These are phyloP conservation scores for Sugiyamaella pinicola DNA, from an alignment of 1,139 yeast species.

Conservation along the genomic window DNA sequence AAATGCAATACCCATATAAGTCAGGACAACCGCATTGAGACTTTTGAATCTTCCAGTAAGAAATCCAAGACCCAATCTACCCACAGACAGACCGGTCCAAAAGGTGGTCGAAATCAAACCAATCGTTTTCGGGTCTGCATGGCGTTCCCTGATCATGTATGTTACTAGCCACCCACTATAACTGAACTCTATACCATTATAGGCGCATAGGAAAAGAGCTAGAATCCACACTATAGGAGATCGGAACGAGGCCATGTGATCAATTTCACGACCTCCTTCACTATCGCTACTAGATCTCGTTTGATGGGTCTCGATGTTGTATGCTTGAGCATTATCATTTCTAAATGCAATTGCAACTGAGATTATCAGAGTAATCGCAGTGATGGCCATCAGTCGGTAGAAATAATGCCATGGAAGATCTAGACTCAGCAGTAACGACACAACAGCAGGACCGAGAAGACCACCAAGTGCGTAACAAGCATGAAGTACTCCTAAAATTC, in stretches of 20 bases:
- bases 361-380: slow-evolving; percentile 33
- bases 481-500: slow-evolving; percentile 55
- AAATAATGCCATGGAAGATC: slow-evolving; percentile 57
- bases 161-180: slow-evolving; percentile 74
- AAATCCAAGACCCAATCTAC: slow-evolving; percentile 52
- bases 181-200: slow-evolving; percentile 70
- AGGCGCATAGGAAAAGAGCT: slow-evolving; percentile 57
- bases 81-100: slow-evolving; percentile 71
- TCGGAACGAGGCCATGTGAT: slow-evolving; percentile 21
- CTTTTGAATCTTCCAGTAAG: slow-evolving; percentile 37
- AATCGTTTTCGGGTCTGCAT: slow-evolving; percentile 48
- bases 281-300: neutral
- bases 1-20: slow-evolving; percentile 32
- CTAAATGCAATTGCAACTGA: slow-evolving; percentile 24
- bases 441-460: slow-evolving; percentile 57
- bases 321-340: slow-evolving; percentile 26
- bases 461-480: slow-evolving; percentile 67
- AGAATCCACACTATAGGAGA: slow-evolving; percentile 51
- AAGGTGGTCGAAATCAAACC: slow-evolving; percentile 70
- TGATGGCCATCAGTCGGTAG: slow-evolving; percentile 47
- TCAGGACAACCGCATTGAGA: slow-evolving; percentile 31
- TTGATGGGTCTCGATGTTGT: slow-evolving; percentile 21
- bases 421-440: slow-evolving; percentile 51
- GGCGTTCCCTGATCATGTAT: slow-evolving; percentile 57
- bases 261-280: slow-evolving; percentile 16